Conservation (phyloP, 2,329 filamentous ascomycete genomes). For the Cercospora beticola region DNA sequence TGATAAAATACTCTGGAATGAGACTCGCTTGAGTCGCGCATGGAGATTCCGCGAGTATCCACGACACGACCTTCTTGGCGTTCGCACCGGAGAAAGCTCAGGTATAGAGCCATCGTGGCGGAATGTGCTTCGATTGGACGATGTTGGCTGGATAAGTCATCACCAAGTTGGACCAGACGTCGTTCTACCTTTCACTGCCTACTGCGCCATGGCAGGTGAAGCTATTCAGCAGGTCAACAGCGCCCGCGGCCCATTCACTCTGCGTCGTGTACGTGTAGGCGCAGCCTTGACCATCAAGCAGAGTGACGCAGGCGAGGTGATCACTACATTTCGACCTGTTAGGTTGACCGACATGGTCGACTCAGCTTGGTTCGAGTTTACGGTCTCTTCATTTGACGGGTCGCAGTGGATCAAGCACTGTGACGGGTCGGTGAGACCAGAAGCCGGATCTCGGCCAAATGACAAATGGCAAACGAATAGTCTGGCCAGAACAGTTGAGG, state of each 20-base stretch:
- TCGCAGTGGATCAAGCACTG: too few relatives aligned
- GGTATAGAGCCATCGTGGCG: constrained; percentile 18
- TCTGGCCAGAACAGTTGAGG: too few relatives aligned
- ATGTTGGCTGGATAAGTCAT: constrained; percentile 21
- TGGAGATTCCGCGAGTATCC: constrained; percentile 14
- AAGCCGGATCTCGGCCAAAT: too few relatives aligned
- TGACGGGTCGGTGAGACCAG: too few relatives aligned
- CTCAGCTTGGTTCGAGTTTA: too few relatives aligned
- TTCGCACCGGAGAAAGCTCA: constrained; percentile 10
- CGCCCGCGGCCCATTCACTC: constrained; percentile 15
- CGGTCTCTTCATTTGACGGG: too few relatives aligned
- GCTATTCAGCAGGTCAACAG: constrained; percentile 11
- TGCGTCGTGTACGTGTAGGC: constrained; percentile 14
- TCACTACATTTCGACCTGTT: background rate
- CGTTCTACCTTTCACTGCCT: constrained; percentile 18
- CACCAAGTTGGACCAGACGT: constrained; percentile 15
- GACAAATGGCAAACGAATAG: too few relatives aligned
- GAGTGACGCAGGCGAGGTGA: background rate
- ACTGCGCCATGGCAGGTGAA: constrained; percentile 19
- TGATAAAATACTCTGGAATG: constrained; percentile 14
- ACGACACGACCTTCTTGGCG: constrained; percentile 17
- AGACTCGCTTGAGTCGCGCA: constrained; percentile 11
- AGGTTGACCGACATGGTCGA: too few relatives aligned
- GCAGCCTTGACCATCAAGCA: background rate
- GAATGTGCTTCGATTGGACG: constrained; percentile 12